These are phyloP conservation scores for Salix purpurea DNA, from an alignment of 345 rosid species.

Conservation along the genomic window DNA sequence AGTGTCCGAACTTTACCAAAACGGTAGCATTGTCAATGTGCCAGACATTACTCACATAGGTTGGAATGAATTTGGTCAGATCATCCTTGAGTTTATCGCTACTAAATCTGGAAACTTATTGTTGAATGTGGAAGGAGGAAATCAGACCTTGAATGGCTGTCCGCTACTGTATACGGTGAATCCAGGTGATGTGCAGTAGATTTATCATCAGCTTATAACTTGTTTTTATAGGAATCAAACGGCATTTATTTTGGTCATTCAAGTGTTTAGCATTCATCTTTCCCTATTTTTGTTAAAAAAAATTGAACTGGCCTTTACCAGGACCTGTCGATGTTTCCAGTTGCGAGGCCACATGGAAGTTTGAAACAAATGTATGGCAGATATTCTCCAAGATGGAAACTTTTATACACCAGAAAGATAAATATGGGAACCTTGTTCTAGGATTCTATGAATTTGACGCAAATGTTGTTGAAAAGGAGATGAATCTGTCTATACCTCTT, in stretches of 20 bases:
- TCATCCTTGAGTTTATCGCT: constrained; percentile 49
- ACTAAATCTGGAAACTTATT: constrained; percentile 51
- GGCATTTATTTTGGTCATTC: not conserved
- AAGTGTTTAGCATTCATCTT: not conserved
- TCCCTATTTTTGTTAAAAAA: not conserved
- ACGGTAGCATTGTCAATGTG: constrained; percentile 43
- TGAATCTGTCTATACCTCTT: constrained; percentile 73
- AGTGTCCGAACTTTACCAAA: constrained; percentile 33
- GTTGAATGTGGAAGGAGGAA: constrained; percentile 50
- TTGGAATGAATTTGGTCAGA: constrained; percentile 54
- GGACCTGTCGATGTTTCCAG: constrained; percentile 66
- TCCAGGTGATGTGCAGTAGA: constrained; percentile 50
- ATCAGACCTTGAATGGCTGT: constrained; percentile 57
- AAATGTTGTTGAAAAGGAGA: constrained; percentile 59
- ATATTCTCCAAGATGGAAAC: constrained; percentile 81
- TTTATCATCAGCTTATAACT: not conserved
- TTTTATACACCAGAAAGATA: constrained; percentile 64
- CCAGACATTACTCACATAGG: constrained; percentile 39
- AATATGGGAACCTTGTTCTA: constrained; percentile 56
- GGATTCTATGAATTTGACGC: constrained; percentile 71
- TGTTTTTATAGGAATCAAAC: not conserved
- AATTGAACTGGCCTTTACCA: constrained; percentile 25
- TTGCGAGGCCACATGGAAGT: constrained; percentile 60
- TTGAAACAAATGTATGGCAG: constrained; percentile 64
- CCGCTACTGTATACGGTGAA: constrained; percentile 65